phyloP scores from a whole-genome alignment of 208 protist genomes.

The Leishmania major region DNA sequence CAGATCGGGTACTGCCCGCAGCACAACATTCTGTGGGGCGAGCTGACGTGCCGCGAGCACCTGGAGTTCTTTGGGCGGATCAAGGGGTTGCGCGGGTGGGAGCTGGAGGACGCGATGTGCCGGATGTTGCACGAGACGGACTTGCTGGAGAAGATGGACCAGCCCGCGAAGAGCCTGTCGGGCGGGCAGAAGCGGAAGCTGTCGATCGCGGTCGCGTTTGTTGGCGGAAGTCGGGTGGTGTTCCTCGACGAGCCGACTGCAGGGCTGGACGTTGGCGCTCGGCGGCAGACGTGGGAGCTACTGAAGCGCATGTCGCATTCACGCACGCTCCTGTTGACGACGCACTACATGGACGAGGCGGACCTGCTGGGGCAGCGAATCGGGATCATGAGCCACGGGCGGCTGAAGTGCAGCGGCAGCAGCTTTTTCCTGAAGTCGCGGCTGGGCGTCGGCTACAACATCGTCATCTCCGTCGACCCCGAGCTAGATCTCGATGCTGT shows the following conservation, averaged over 20 bases:
- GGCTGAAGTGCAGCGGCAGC: constrained; percentile 51
- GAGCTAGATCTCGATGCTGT: constrained; percentile 32
- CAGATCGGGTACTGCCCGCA: constrained; percentile 75
- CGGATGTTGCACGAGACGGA: constrained; percentile 58
- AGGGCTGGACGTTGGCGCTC: constrained; percentile 79
- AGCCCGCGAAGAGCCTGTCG: constrained; percentile 38
- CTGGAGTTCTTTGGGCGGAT: constrained; percentile 87
- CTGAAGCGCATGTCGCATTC: constrained; percentile 32
- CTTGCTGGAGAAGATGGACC: constrained; percentile 56
- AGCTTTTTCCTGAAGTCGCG: constrained; percentile 57
- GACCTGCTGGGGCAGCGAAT: constrained; percentile 93
- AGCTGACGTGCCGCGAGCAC: constrained; percentile 90
- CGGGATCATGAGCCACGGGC: constrained; percentile 87
- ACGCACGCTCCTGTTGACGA: constrained; percentile 71
- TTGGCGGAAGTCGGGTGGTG: constrained; percentile 68
- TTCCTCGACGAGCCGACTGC: constrained; percentile 91
- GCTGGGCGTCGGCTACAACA: constrained; percentile 56
- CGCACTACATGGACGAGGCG: constrained; percentile 98
- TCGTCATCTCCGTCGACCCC: constrained; percentile 40
- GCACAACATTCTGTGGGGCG: constrained; percentile 56
- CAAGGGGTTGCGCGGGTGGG: constrained; percentile 72
- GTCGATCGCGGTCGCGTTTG: constrained; percentile 83
- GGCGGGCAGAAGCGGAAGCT: constrained; percentile 89
- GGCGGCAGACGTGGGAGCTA: constrained; percentile 79
- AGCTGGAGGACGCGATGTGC: constrained; percentile 38